A percentile compares a stretch with the other conserved stretches of the same genome.
Conservation (phyloP, 257 asterid species). For the Solanum virginianum region DNA sequence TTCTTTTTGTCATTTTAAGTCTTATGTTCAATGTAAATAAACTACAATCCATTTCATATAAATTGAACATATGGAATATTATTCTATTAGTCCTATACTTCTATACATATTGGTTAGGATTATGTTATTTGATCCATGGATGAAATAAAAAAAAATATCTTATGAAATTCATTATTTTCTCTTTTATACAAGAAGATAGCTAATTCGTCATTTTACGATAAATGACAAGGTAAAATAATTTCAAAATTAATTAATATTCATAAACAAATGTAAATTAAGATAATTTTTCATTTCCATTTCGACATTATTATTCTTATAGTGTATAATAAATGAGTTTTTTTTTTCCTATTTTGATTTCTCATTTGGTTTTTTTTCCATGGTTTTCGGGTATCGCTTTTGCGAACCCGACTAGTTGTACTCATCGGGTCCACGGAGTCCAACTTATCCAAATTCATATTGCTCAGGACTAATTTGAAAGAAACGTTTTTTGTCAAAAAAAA, state of each 20-base stretch:
- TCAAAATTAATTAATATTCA: background rate
- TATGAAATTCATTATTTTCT: too few relatives aligned
- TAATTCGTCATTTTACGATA: background rate
- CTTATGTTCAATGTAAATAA: background rate
- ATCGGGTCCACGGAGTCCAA: too few relatives aligned
- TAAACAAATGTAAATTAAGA: background rate
- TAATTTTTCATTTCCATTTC: background rate
- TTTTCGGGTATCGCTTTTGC: too few relatives aligned
- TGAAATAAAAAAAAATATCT: background rate
- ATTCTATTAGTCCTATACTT: background rate
- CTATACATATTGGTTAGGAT: background rate
- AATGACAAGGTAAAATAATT: background rate
- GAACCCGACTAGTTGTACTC: too few relatives aligned
- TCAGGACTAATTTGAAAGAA: fast-evolving
- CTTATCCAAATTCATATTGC: too few relatives aligned
- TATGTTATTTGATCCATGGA: background rate
- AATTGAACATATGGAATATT: background rate
- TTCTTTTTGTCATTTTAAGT: background rate
- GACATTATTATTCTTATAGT: background rate
- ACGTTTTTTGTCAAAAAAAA: too few relatives aligned
- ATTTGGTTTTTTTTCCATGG: too few relatives aligned
- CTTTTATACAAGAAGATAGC: background rate
- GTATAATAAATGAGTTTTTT: background rate
- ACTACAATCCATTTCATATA: background rate
- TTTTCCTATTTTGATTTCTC: too few relatives aligned